Evolutionary conservation across 805 yeast species (phyloP).

Genomic region (Kodamaea kaohsiungensis): DNA sequence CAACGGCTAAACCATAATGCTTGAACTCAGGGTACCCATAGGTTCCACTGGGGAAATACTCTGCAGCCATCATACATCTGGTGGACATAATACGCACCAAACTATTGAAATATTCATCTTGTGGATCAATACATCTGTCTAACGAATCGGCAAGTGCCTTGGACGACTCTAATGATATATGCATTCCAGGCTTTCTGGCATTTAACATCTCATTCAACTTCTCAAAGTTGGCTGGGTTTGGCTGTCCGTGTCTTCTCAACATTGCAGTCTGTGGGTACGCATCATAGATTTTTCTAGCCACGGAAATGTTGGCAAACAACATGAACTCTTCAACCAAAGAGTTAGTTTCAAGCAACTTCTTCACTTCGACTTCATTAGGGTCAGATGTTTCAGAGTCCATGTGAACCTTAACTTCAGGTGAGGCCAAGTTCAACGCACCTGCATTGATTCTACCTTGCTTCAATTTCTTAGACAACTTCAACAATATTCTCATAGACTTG

Average conservation of each 20-base stretch:
- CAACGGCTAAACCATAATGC: conserved; percentile 97
- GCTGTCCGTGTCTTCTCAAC: conserved; percentile 97
- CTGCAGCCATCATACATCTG: conserved; percentile 99
- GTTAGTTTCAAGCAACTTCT: conserved; percentile 84
- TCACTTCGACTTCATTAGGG: conserved; percentile 93
- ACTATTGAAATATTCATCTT: conserved; percentile 91
- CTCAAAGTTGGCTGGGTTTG: conserved; percentile 93
- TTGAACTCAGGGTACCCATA: conserved; percentile 88
- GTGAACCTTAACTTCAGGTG: conserved; percentile 97
- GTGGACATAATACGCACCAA: conserved; percentile 95
- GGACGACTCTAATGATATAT: conserved; percentile 79
- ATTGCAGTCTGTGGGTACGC: conserved; percentile 97
- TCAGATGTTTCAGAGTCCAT: conserved; percentile 97
- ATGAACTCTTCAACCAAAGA: conserved; percentile 97
- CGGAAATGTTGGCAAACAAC: conserved; percentile 96
- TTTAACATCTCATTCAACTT: conserved; percentile 84
- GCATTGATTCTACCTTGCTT: conserved; percentile 86
- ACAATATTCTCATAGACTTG: conserved; percentile 79
- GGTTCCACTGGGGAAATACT: conserved; percentile 90
- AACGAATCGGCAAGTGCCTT: conserved; percentile 91
- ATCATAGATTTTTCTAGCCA: conserved; percentile 88
- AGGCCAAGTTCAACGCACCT: conserved; percentile 95
- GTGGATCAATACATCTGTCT: conserved; percentile 79
- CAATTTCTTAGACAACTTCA: conserved; percentile 77
- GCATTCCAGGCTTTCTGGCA: conserved; percentile 67